These are phyloP conservation scores for Podochytrium sp. DNA, from an alignment of 192 early-diverging fungal species.

Conservation along the genomic window DNA sequence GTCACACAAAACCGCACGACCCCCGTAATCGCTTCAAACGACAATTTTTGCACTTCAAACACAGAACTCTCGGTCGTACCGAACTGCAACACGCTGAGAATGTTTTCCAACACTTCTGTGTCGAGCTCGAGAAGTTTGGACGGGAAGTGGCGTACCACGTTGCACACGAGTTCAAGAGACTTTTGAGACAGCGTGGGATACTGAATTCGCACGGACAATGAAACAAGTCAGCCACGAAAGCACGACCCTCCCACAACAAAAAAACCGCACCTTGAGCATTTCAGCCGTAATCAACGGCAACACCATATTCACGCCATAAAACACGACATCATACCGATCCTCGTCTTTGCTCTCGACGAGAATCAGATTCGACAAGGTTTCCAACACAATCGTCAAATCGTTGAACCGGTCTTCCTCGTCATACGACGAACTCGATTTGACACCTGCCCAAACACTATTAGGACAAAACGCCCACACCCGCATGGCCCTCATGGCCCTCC, in stretches of 20 bases:
- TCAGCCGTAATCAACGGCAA: constrained; percentile 73
- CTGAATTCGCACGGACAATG: constrained; percentile 3
- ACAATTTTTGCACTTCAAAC: constrained; percentile 60
- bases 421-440: constrained; percentile 19
- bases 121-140: constrained; percentile 18
- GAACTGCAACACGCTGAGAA: constrained; percentile 8
- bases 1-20: constrained; percentile 3
- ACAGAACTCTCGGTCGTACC: constrained; percentile 8
- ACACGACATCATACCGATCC: constrained; percentile 58
- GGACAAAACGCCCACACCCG: too few species aligned
- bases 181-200: constrained; percentile 21
- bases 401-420: constrained; percentile 70
- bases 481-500: too few species aligned
- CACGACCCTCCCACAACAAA: too few species aligned
- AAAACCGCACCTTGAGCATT: constrained; percentile 60
- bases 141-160: constrained; percentile 15
- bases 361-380: constrained; percentile 63
- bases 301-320: constrained; percentile 70
- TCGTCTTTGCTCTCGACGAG: constrained; percentile 56
- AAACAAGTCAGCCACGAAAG: constrained; percentile 7
- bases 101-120: constrained; percentile 17
- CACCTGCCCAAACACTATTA: background rate
- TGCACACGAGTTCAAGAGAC: constrained; percentile 19
- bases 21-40: constrained; percentile 41
- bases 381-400: constrained; percentile 65